Evolutionary conservation across 2,329 filamentous ascomycete species (phyloP).

Genomic region (Coniochaeta sp.): DNA sequence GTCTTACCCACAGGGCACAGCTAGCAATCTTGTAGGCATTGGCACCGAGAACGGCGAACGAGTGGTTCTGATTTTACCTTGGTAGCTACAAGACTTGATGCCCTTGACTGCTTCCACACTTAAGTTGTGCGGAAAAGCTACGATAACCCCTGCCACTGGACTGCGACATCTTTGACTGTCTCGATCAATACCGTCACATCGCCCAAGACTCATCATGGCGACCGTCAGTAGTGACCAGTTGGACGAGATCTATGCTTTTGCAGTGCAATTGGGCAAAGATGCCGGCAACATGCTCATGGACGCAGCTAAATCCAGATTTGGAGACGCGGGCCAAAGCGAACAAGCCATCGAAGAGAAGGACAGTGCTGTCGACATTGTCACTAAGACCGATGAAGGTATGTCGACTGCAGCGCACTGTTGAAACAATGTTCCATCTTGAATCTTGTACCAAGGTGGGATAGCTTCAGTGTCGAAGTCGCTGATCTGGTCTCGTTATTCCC

Average conservation of each 20-base stretch:
- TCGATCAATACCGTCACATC: not conserved
- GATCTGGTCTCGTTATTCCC: not conserved
- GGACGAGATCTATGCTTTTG: constrained; percentile 61
- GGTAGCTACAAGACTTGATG: not conserved
- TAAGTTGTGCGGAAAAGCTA: not conserved
- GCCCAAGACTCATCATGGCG: not conserved
- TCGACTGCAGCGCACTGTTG: not conserved
- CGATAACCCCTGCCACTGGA: no score
- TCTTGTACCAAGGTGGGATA: no score
- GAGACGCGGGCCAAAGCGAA: constrained; percentile 21
- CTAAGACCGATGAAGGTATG: constrained; percentile 65
- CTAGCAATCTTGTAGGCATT: no score
- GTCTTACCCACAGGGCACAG: not conserved
- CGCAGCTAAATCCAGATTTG: constrained; percentile 50
- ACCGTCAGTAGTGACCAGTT: constrained; percentile 39
- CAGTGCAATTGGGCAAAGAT: constrained; percentile 61
- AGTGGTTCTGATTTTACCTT: not conserved
- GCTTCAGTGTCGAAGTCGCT: not conserved
- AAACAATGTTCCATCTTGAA: not conserved
- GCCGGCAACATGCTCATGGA: constrained; percentile 62
- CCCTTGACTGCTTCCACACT: not conserved
- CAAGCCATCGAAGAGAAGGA: constrained; percentile 57
- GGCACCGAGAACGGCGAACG: no score
- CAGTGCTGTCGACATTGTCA: constrained; percentile 70
- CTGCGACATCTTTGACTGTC: not conserved